Evolutionary conservation across 177 flowering plant species (phyloP).

Genomic region (Tripterygium wilfordii): DNA sequence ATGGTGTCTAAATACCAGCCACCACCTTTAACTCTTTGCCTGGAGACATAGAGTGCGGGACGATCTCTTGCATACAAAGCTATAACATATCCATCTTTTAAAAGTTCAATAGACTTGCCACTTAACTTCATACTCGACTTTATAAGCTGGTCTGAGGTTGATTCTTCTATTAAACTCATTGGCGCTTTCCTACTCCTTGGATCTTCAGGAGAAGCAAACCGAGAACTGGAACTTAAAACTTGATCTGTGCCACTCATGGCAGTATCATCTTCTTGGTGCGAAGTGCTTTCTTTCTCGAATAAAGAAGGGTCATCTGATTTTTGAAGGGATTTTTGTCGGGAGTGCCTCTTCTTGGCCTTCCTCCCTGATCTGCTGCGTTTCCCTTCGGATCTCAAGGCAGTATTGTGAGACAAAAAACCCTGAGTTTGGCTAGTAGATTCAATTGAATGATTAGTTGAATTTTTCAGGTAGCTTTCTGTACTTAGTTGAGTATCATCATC

Average conservation of each 20-base stretch:
- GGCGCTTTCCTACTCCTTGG: slow-evolving; percentile 65
- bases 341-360: slow-evolving; percentile 90
- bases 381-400: slow-evolving; percentile 57
- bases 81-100: slow-evolving; percentile 87
- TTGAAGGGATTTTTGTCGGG: slow-evolving; percentile 66
- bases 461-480: slow-evolving; percentile 48
- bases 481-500: slow-evolving; percentile 33
- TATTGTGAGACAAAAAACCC: slow-evolving; percentile 45
- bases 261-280: slow-evolving; percentile 76
- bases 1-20: slow-evolving; percentile 91
- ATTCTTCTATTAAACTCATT: slow-evolving; percentile 46
- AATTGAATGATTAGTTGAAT: slow-evolving; percentile 23
- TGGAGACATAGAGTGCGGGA: slow-evolving; percentile 74
- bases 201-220: slow-evolving; percentile 87
- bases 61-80: slow-evolving; percentile 76
- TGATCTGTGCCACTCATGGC: slow-evolving; percentile 92
- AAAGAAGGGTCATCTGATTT: slow-evolving; percentile 49
- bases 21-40: slow-evolving; percentile 89
- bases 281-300: slow-evolving; percentile 59
- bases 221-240: slow-evolving; percentile 78
- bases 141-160: slow-evolving; percentile 35
- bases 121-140: slow-evolving; percentile 35
- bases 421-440: slow-evolving; percentile 51
- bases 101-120: slow-evolving; percentile 45
- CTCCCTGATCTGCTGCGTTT: slow-evolving; percentile 82